Evolutionary conservation across 257 asterid genomes (phyloP).

Genomic region (Rubia yunnanensis): DNA sequence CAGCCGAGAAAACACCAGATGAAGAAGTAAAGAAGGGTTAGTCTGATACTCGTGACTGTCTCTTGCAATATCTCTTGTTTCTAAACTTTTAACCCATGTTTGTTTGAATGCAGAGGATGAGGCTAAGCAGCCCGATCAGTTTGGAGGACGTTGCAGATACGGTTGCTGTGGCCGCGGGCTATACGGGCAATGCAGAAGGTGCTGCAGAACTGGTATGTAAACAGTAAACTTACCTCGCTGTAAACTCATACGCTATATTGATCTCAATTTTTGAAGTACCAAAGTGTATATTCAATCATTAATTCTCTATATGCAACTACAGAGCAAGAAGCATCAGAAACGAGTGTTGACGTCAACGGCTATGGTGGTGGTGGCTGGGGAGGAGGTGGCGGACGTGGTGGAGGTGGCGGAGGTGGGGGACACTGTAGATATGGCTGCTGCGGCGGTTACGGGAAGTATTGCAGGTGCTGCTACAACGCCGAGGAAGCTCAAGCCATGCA

Average conservation of each 20-base stretch:
- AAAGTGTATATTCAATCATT: too few species aligned
- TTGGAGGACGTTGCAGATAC: slow-evolving; percentile 4
- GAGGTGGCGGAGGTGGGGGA: not conserved
- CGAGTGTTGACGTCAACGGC: not conserved
- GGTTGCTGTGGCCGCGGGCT: not conserved
- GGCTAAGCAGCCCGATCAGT: not conserved
- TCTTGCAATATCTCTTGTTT: not conserved
- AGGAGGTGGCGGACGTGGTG: not conserved
- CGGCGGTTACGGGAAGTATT: slow-evolving; percentile 2
- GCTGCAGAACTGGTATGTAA: slow-evolving; percentile 6
- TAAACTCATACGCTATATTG: too few species aligned
- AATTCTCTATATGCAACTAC: not conserved
- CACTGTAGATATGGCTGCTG: slow-evolving; percentile 13
- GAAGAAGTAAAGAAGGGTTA: slow-evolving; percentile 1
- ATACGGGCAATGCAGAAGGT: not conserved
- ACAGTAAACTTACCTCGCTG: too few species aligned
- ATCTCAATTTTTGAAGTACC: too few species aligned
- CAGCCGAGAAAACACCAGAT: slow-evolving; percentile 5
- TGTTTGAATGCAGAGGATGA: not conserved
- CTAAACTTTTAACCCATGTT: not conserved
- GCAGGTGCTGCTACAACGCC: slow-evolving; percentile 12
- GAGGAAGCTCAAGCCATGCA: slow-evolving; percentile 11
- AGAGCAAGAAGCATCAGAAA: not conserved
- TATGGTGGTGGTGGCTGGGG: not conserved
- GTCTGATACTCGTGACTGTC: not conserved